phyloP scores from a whole-genome alignment of 306 rosid genomes.

The Hylodesmum podocarpum region DNA sequence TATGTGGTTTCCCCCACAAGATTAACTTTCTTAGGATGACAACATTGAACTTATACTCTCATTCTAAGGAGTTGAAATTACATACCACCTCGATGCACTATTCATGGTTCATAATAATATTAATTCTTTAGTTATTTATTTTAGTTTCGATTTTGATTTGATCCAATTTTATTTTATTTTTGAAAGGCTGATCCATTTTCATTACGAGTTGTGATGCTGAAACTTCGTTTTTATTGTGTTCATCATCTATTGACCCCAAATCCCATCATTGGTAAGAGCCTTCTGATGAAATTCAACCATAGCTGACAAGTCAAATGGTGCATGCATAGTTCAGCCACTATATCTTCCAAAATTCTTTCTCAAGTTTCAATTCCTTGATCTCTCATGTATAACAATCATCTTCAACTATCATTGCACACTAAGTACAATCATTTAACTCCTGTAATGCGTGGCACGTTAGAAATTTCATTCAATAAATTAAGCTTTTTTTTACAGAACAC shows the following conservation, averaged over 20 bases:
- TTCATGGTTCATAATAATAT: neutral
- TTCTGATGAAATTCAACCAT: neutral
- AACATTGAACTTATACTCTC: constrained; percentile 6
- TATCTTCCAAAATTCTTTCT: neutral
- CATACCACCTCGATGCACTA: neutral
- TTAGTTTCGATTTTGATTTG: neutral
- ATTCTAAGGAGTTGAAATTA: neutral
- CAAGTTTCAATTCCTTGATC: neutral
- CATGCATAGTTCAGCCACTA: neutral
- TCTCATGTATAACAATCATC: neutral
- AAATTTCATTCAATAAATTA: neutral
- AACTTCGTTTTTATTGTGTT: neutral
- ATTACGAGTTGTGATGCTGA: neutral
- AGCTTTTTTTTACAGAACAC: neutral
- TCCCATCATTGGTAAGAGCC: neutral
- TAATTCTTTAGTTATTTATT: neutral
- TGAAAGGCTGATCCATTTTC: no score
- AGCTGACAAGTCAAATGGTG: neutral
- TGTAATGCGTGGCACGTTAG: neutral
- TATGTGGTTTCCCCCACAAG: neutral
- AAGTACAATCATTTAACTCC: neutral
- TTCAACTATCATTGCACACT: neutral
- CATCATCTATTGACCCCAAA: neutral
- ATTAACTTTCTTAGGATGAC: neutral
- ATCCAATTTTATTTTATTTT: neutral